A percentile compares a stretch with the other conserved stretches of the same genome.
Evolutionary conservation across 2,329 filamentous ascomycete genomes (phyloP).

Genomic region (Ophiostoma perfectum): DNA sequence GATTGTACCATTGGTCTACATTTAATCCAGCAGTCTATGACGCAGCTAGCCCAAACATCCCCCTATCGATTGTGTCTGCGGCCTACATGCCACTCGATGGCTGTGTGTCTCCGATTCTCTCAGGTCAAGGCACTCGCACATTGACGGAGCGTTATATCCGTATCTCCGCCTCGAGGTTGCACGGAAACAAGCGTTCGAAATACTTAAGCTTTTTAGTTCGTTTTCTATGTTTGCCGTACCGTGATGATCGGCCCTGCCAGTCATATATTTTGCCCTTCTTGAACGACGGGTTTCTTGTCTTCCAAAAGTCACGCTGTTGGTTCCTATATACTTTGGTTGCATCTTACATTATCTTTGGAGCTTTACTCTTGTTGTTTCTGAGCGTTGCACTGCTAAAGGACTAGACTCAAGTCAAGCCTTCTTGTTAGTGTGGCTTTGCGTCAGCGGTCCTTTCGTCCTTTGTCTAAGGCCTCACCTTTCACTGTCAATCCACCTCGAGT

Average conservation of each 20-base stretch:
- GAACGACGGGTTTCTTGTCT: too few relatives aligned
- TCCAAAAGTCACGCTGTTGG: not conserved
- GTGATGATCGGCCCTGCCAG: not conserved
- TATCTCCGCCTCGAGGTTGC: not conserved
- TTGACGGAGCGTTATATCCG: not conserved
- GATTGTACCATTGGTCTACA: too few relatives aligned
- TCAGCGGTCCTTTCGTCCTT: constrained; percentile 6
- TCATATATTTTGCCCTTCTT: not conserved
- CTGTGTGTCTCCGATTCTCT: not conserved
- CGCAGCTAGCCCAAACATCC: not conserved
- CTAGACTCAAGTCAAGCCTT: not conserved
- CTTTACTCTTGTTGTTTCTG: not conserved
- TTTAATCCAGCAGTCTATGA: not conserved
- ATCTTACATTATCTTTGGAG: not conserved
- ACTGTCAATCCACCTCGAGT: not conserved
- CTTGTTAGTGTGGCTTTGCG: not conserved
- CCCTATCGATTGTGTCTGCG: not conserved
- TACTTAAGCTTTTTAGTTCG: too few relatives aligned
- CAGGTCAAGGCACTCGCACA: not conserved
- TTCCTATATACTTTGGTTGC: too few relatives aligned
- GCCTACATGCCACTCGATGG: constrained; percentile 1
- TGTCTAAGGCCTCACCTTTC: constrained; percentile 1
- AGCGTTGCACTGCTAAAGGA: not conserved
- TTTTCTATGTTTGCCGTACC: not conserved
- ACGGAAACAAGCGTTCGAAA: not conserved